Evolutionary conservation across 257 asterid species (phyloP).

Genomic region (Buddleja alternifolia): DNA sequence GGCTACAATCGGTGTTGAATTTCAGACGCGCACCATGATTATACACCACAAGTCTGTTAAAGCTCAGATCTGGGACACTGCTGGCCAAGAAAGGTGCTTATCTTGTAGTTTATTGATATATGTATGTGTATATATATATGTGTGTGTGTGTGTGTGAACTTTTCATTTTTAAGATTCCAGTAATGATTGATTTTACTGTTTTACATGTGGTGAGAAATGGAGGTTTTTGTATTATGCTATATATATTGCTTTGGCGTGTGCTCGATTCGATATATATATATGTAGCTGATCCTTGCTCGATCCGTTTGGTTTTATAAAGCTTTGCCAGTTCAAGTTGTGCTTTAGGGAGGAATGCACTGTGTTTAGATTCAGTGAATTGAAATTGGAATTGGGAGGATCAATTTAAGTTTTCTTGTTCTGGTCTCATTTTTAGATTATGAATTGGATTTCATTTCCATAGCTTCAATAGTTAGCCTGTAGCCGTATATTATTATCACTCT

Average conservation of each 20-base stretch:
- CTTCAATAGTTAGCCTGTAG: neutral
- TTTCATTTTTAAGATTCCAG: no score
- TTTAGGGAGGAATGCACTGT: neutral
- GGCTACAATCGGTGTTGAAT: constrained; percentile 82
- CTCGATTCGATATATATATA: neutral
- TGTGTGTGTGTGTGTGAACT: neutral
- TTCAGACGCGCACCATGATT: constrained; percentile 72
- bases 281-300: constrained; percentile 5
- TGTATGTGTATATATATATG: neutral
- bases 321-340: neutral
- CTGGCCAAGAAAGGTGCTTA: constrained; percentile 75
- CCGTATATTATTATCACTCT: neutral
- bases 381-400: neutral
- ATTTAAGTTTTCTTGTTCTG: neutral
- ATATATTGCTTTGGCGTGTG: neutral
- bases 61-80: constrained; percentile 95
- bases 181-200: neutral
- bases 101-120: neutral
- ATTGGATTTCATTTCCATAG: neutral
- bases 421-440: constrained; percentile 15
- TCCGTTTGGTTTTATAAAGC: constrained; percentile 1
- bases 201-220: neutral
- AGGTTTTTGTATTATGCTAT: neutral
- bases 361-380: constrained; percentile 1
- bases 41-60: constrained; percentile 75